These are phyloP conservation scores for Chrysosporium queenslandicum DNA, from an alignment of 2,329 filamentous ascomycete genomes.

Conservation along the genomic window DNA sequence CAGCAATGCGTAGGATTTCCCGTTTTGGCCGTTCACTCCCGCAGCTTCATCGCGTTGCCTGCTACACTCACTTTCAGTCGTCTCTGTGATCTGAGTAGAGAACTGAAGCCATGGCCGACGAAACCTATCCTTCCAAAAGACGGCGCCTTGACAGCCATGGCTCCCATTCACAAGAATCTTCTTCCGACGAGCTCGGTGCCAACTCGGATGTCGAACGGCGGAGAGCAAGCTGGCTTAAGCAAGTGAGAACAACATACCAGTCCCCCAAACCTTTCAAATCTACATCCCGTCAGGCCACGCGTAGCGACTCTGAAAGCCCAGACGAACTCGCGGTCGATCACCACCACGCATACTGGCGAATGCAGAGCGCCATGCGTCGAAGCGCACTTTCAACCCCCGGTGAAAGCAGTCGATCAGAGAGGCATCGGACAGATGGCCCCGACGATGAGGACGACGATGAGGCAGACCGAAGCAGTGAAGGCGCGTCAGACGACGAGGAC, in stretches of 20 bases:
- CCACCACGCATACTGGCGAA: slow-evolving; percentile 28
- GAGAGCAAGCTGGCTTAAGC: slow-evolving; percentile 28
- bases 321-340: slow-evolving; percentile 39
- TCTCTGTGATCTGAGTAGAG: not conserved
- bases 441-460: slow-evolving; percentile 16
- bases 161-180: slow-evolving; percentile 19
- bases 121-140: slow-evolving; percentile 19
- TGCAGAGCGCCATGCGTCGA: slow-evolving; percentile 14
- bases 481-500: slow-evolving; percentile 15
- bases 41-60: not conserved
- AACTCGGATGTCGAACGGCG: slow-evolving; percentile 29
- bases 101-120: slow-evolving; percentile 13
- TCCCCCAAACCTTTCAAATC: slow-evolving; percentile 10
- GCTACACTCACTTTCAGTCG: not conserved
- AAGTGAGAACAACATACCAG: slow-evolving; percentile 10
- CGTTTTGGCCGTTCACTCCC: not conserved
- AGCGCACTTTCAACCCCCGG: slow-evolving; percentile 21
- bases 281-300: not conserved
- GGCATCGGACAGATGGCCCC: slow-evolving; percentile 1
- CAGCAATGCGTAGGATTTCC: not conserved
- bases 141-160: slow-evolving; percentile 26
- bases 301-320: slow-evolving; percentile 33
- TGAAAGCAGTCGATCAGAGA: slow-evolving; percentile 13
- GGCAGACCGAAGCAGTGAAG: slow-evolving; percentile 18
- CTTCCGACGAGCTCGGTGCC: slow-evolving; percentile 33